Base-by-base conservation (phyloP, 2,329 filamentous ascomycete genomes). In the Penicillium sp. region DNA sequence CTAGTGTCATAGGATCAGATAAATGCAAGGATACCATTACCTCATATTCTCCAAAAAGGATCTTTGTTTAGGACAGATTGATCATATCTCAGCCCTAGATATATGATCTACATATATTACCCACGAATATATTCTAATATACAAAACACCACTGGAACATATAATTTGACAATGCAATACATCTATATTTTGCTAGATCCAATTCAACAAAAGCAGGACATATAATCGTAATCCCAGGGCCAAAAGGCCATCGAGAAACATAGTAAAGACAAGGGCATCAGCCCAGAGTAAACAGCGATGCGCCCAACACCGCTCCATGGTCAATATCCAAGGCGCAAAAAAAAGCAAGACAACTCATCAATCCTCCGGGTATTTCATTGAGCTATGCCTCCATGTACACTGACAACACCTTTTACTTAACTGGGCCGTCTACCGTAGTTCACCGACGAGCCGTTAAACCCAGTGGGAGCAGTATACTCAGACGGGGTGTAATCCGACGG, bases 241-340 rank as follows among this genome's bases (percentile, higher is more conserved):
- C 19, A 35, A 38, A 27, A 50, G 29, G n/a, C 29, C 38, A 49
- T 31, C 12, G 38, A 35, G 47, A 42, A 51, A 56, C 47, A 51
- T 48, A 47, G 46, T 25, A 62, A 61, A 62, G n/a, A 55, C 27
- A 50, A 56, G 38, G 48, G 49, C 37, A 56, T 55, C 60, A 60
- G 40, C 40, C 33, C 40, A 15, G 29, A 50, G 25, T 31, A 54
- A 62, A 63, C 56, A 64, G 62, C 35, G 51, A 65, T 68, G 65
- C 70, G 68, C 69, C 69, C 61, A 72, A 73, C 71, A 70, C 70
- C 71, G 62, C 66, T 70, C 60, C 64, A 67, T 71, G 66, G 60
- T 66, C 63, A 63, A 63, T 68, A 60, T 67, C 61, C 61, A 64
- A 62, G 59, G 61, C 60, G 63, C 59, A 66, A 62, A 62, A 60